Evolutionary conservation across 2,329 filamentous ascomycete genomes (phyloP).

Genomic region (Hypoxylon sp.): DNA sequence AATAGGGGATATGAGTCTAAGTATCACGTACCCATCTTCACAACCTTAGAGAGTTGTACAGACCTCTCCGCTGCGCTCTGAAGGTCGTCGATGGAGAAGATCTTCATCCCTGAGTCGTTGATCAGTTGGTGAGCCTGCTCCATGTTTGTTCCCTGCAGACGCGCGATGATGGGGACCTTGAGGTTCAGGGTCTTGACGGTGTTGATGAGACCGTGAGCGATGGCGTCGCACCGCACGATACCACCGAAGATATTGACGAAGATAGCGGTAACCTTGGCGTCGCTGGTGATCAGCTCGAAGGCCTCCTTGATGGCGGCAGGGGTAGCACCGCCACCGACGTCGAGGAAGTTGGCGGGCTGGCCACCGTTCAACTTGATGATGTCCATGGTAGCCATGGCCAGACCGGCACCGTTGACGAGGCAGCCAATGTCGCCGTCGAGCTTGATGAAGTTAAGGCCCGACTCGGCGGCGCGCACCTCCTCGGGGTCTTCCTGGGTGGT

Average conservation of each 20-base stretch:
- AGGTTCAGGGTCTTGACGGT: slow-evolving; percentile 95
- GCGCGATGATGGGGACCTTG: slow-evolving; percentile 94
- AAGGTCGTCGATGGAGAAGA: slow-evolving; percentile 98
- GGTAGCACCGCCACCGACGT: slow-evolving; percentile 97
- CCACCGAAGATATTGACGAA: slow-evolving; percentile 99
- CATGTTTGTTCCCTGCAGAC: slow-evolving; percentile 98
- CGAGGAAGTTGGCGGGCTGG: slow-evolving; percentile 95
- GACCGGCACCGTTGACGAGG: slow-evolving; percentile 97
- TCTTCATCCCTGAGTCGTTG: slow-evolving; percentile 98
- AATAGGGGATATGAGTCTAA: background rate
- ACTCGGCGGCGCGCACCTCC: slow-evolving; percentile 95
- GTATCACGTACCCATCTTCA: slow-evolving; percentile 84
- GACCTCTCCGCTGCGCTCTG: slow-evolving; percentile 97
- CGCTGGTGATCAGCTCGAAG: slow-evolving; percentile 98
- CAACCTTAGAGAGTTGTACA: slow-evolving; percentile 98
- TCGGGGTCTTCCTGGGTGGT: slow-evolving; percentile 95
- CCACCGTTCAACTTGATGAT: slow-evolving; percentile 99
- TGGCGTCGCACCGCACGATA: slow-evolving; percentile 97
- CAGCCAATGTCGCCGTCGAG: slow-evolving; percentile 99
- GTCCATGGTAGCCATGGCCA: slow-evolving; percentile 99
- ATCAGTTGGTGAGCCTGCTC: slow-evolving; percentile 91
- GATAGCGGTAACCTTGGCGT: slow-evolving; percentile 97
- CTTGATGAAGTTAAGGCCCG: slow-evolving; percentile 99
- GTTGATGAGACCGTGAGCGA: slow-evolving; percentile 93
- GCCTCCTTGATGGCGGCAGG: slow-evolving; percentile 96